Evolutionary conservation across 441 rosid genomes (phyloP), one percentile per base, ranked within the genome.

Genomic region (Biscutella laevigata): DNA sequence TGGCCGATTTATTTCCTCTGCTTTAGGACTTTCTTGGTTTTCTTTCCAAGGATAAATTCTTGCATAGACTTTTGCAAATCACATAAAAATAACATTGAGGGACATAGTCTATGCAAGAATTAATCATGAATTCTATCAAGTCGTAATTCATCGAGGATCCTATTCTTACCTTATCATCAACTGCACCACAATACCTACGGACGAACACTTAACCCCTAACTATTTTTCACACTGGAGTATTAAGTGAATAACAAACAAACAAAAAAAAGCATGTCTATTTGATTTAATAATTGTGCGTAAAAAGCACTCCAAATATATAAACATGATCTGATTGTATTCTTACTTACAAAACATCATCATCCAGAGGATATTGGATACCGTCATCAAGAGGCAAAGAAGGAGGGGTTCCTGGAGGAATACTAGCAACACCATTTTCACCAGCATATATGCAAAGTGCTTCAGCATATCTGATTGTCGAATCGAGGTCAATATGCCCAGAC

Each of bases 401-500:
- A 5, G 96, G 96, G 21, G 97, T 86, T 50, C 96, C 99, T 7
- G 95, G 97, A 9, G 97, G 97, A 59, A 86, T 86, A 74, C 69
- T 59, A 40, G 97, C 94, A 11, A 86, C 84, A 25, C 99, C 99
- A 27, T 81, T 76, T 63, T 94, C 96, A 9, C 97, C 99, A 2
- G 97, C 97, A 70, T 84, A 78, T 39, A 86, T 76, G 74, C 97
- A 94, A 63, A 89, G 71, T 20, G 89, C 99, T 77, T 94, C 99
- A 0, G 97, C 96, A 46, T 89, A 97, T 78, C 91, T 86, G 32
- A 84, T 67, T 53, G 75, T 57, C 10, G 81, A 59, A 45, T 89
- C 86, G 9, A 86, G 82, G 59, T 94, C 87, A 19, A 94, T 81
- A 32, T 54, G 81, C 45, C 96, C 91, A 26, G 91, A 89, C 55